Conservation (phyloP, 352 stramenopile species). For the Globisporangium apiculatum region DNA sequence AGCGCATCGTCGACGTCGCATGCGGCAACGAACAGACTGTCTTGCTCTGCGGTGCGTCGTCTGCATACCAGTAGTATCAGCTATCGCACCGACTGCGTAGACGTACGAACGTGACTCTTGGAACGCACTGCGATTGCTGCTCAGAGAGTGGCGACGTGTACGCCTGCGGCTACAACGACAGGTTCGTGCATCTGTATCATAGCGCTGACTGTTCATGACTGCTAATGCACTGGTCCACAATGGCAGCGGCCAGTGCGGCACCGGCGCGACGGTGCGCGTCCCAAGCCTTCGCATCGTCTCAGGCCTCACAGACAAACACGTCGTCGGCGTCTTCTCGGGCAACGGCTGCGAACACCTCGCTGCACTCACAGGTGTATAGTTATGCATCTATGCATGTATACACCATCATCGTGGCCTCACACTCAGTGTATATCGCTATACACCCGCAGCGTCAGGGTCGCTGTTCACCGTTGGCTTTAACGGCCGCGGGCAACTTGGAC, state of each 20-base stretch:
- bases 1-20: slow-evolving; percentile 70
- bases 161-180: slow-evolving; percentile 91
- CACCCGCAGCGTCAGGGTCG: slow-evolving; percentile 55
- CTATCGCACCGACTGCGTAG: neutral
- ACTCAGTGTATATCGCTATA: neutral
- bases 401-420: neutral
- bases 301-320: slow-evolving; percentile 49
- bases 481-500: slow-evolving; percentile 84
- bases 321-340: slow-evolving; percentile 75
- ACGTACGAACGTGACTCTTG: neutral
- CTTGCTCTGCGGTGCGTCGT: slow-evolving; percentile 55
- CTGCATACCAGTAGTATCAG: neutral
- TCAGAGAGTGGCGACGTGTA: slow-evolving; percentile 74
- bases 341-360: slow-evolving; percentile 92
- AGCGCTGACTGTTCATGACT: no score
- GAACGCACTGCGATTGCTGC: neutral
- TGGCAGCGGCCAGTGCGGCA: slow-evolving; percentile 85
- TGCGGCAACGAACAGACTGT: slow-evolving; percentile 90
- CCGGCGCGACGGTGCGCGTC: slow-evolving; percentile 75
- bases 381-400: no score
- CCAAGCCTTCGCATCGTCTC: slow-evolving; percentile 34
- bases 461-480: slow-evolving; percentile 92
- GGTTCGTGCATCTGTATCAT: slow-evolving; percentile 15
- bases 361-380: slow-evolving; percentile 48
- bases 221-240: no score